Evolutionary conservation across 768 basidiomycete genomes (phyloP).

Genomic region (Agaricus subrufescens): DNA sequence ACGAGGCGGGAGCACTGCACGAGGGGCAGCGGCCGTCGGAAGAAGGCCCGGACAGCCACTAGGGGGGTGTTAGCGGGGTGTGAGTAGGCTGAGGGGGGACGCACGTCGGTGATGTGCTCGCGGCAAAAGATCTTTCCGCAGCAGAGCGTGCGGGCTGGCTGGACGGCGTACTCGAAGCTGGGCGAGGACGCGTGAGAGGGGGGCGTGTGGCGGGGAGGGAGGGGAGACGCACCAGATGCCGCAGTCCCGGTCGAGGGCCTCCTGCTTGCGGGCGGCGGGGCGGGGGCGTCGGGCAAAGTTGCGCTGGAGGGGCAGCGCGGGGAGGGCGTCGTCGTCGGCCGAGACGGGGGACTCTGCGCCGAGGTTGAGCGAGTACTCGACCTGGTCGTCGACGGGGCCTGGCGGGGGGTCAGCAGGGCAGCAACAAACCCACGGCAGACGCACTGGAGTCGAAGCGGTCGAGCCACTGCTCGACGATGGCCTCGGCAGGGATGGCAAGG

Average conservation of each 20-base stretch:
- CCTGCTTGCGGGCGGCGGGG: background rate
- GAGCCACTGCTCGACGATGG: constrained; percentile 6
- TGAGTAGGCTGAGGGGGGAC: constrained; percentile 9
- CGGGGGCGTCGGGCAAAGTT: background rate
- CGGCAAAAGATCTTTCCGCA: constrained; percentile 28
- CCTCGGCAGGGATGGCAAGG: background rate
- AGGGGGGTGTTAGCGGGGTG: background rate
- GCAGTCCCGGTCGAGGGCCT: constrained; percentile 1
- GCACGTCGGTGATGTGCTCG: constrained; percentile 26
- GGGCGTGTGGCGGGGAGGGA: background rate
- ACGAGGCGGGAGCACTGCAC: constrained; percentile 25
- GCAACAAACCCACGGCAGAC: background rate
- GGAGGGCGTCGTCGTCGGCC: background rate
- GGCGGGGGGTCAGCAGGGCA: constrained; percentile 3
- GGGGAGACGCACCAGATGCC: constrained; percentile 6
- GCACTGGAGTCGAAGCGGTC: background rate
- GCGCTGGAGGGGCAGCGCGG: background rate
- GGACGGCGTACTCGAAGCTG: constrained; percentile 27
- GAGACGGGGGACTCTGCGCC: constrained; percentile 21
- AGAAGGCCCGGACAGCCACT: constrained; percentile 30
- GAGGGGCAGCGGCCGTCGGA: constrained; percentile 27
- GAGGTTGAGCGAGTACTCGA: constrained; percentile 21
- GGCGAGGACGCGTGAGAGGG: background rate
- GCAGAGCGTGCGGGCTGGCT: constrained; percentile 25
- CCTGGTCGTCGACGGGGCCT: constrained; percentile 21